These are phyloP conservation scores for Pleurotus eryngii DNA, from an alignment of 768 basidiomycete species.

Conservation along the genomic window DNA sequence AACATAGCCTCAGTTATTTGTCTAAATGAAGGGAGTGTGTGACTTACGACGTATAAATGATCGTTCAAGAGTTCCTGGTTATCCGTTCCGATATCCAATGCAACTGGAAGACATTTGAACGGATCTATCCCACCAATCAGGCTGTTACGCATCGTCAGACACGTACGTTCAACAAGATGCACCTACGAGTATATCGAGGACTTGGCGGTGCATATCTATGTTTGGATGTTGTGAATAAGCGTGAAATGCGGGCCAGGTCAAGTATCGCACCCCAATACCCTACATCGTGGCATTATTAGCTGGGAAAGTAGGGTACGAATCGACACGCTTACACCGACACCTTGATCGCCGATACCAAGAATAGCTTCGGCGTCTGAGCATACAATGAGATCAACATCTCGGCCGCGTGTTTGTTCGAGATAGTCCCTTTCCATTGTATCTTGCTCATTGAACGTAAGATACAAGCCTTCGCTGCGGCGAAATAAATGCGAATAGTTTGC, in stretches of 20 bases:
- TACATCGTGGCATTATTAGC: conserved; percentile 12
- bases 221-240: not conserved
- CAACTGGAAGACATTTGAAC: conserved; percentile 51
- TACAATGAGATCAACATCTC: conserved; percentile 74
- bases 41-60: conserved; percentile 60
- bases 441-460: conserved; percentile 55
- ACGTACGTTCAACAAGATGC: not conserved
- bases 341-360: conserved; percentile 63
- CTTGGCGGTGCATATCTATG: conserved; percentile 73
- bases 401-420: conserved; percentile 58
- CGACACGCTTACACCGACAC: conserved; percentile 53
- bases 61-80: conserved; percentile 64
- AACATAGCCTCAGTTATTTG: not conserved
- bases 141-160: conserved; percentile 24
- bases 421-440: conserved; percentile 77
- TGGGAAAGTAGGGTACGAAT: conserved; percentile 15
- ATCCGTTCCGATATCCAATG: conserved; percentile 76
- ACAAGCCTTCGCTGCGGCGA: conserved; percentile 75
- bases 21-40: not conserved
- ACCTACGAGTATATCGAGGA: conserved; percentile 71
- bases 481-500: conserved; percentile 83
- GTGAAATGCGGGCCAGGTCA: not conserved
- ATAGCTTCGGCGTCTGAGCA: conserved; percentile 86
- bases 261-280: conserved; percentile 48
- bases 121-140: conserved; percentile 69